Evolutionary conservation across 768 basidiomycete species (phyloP), one percentile per base, ranked within the genome.

Genomic region (Gloeophyllum trabeum): DNA sequence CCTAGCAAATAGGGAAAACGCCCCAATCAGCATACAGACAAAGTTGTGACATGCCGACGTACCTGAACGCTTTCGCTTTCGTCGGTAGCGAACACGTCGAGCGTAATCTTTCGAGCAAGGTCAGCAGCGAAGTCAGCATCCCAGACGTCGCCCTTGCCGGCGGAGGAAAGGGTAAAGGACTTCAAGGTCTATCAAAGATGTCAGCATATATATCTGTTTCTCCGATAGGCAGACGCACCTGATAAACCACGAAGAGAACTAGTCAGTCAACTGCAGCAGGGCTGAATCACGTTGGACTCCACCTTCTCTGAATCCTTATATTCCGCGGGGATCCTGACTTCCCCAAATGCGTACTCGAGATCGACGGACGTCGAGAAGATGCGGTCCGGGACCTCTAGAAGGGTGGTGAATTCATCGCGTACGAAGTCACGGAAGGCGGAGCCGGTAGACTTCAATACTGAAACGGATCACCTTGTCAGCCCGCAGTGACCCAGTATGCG

Each of bases 51-150:
- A 30, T 7, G 16, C 28, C 28, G 48, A 59, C 73, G 28, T 50
- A 86, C 89, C 76, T 92, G 90, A 2, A 96, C 91, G 49, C 86
- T 89, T 6, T 87, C 90, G 54, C 88, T 91, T 52, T 93, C 82
- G 51, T 98, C 90, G 24, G 65, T 61, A 3, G 91, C 89, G 56
- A 97, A 97, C 1, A 79, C 61, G 45, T 90, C 77, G 26, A 97
- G 62, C 19, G 90, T 93, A 1, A 73, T 67, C 34, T 62, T 59
- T 42, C 79, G 71, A 28, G 79, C 85, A 6, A 55, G 60, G 6
- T 61, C 57, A 5, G 62, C 65, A 2, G 81, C 67, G 5, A 73
- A 68, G 1, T 68, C 65, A 24, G 65, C 69, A 45, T 82, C 79
- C 36, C 36, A 37, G 12, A 37, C 20, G 20, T 37, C 36, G 20